Evolutionary conservation across 2,329 filamentous ascomycete species (phyloP), one percentile per base, ranked within the genome.

Genomic region (Paraphaeosphaeria minitans): DNA sequence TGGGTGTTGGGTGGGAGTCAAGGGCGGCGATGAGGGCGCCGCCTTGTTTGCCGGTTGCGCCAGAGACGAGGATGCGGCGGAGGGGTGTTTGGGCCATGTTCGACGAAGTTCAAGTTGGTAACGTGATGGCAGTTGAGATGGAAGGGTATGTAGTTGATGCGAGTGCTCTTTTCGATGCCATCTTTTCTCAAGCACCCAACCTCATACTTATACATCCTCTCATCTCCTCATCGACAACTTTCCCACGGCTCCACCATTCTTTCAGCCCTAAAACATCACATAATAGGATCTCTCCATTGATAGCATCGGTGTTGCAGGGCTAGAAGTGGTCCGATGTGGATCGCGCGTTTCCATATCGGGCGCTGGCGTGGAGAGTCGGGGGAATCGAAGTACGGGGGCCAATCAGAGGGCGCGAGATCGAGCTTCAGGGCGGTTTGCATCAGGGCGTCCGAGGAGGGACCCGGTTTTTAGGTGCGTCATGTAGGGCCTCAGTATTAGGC

Each of bases 21-120:
- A 50, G 31, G 31, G 47, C n/a, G 7, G 47, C 12, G 21, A 50
- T 37, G n/a, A 50, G 47, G 47, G 47, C 47, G n/a, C 47, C 47
- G 19, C 47, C 47, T 37, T 50, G 47, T 37, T 50, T 50, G 7
- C 47, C 47, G 19, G 47, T 50, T 16, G 47, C 47, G 31, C 47
- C 47, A 9, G 47, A 22, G n/a, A 50, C 21, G 31, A 50, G 47
- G 13, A 50, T 50, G 19, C 47, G 47, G 31, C 31, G 47, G 29
- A 50, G 47, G 19, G 47, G 31, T 0, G n/a, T 8, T 14, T 8
- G 19, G 10, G 47, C 7, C 47, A 50, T 50, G 5, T 50, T 46
- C 29, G 22, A 9, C 16, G 43, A 16, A 12, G 21, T 22, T 4
- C 8, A 22, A 14, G 27, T 6, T 46, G 19, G 13, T 14, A 46